These are phyloP conservation scores for Akanthomyces uredinophilus DNA, from an alignment of 2,329 filamentous ascomycete genomes.

Conservation along the genomic window DNA sequence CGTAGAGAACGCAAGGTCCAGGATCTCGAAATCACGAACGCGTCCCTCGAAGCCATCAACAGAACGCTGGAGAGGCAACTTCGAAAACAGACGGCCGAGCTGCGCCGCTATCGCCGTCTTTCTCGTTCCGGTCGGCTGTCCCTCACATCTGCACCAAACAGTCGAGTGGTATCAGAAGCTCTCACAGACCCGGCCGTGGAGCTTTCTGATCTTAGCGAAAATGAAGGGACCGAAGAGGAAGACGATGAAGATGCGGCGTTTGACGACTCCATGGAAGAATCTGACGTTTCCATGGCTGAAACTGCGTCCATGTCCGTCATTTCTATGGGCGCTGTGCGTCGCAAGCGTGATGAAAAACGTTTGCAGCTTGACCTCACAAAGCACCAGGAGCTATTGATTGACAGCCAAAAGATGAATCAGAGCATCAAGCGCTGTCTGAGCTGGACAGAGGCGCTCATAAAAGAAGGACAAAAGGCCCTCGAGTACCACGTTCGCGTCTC, in stretches of 20 bases:
- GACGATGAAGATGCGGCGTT: conserved; percentile 40
- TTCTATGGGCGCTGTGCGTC: conserved; percentile 45
- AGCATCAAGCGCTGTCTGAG: conserved; percentile 84
- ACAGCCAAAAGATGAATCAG: conserved; percentile 93
- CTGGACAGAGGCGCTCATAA: conserved; percentile 87
- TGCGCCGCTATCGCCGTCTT: conserved; percentile 80
- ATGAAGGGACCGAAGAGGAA: conserved; percentile 37
- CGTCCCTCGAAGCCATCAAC: conserved; percentile 91
- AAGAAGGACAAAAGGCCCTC: conserved; percentile 80
- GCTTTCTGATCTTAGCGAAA: conserved; percentile 49
- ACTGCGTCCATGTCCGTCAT: conserved; percentile 28
- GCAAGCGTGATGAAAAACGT: conserved; percentile 73
- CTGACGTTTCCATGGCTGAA: conserved; percentile 40
- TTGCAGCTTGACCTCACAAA: conserved; percentile 81
- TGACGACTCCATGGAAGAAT: conserved; percentile 49
- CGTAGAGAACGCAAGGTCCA: conserved; percentile 90
- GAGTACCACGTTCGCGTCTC: conserved; percentile 73
- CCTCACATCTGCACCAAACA: conserved; percentile 44
- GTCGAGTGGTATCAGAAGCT: conserved; percentile 39
- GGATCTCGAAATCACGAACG: conserved; percentile 94
- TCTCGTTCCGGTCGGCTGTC: conserved; percentile 75
- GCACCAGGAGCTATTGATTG: conserved; percentile 81
- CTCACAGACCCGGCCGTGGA: conserved; percentile 38
- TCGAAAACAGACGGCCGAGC: conserved; percentile 81
- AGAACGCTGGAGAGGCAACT: conserved; percentile 86